These are phyloP conservation scores for Hortaea sp. DNA, from an alignment of 2,329 filamentous ascomycete species.

Conservation along the genomic window DNA sequence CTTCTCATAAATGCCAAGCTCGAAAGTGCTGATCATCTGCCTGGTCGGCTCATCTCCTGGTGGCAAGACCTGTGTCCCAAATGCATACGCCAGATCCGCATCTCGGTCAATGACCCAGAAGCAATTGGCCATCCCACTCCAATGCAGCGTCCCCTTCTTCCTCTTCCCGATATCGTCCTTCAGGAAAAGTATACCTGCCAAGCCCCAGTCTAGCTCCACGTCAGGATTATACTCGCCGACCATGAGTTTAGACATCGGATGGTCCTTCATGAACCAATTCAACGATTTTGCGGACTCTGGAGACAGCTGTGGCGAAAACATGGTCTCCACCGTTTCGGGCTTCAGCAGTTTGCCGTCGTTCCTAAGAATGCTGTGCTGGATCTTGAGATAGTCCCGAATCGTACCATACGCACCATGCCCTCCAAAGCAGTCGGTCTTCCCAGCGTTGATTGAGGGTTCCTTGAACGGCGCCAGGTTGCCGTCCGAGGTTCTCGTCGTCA, in stretches of 20 bases:
- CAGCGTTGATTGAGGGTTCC: slow-evolving; percentile 13
- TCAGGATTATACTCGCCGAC: slow-evolving; percentile 24
- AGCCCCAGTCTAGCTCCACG: slow-evolving; percentile 27
- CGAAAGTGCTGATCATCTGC: slow-evolving; percentile 27
- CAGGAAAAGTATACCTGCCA: slow-evolving; percentile 35
- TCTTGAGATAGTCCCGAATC: slow-evolving; percentile 33
- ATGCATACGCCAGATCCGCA: slow-evolving; percentile 32
- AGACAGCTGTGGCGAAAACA: slow-evolving; percentile 41
- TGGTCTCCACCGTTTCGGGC: slow-evolving; percentile 29
- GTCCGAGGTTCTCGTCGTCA: slow-evolving; percentile 12
- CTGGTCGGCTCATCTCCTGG: slow-evolving; percentile 30
- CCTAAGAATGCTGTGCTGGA: slow-evolving; percentile 38
- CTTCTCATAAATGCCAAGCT: slow-evolving; percentile 30
- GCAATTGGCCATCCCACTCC: slow-evolving; percentile 39
- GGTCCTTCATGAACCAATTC: slow-evolving; percentile 17
- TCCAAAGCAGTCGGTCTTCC: slow-evolving; percentile 23
- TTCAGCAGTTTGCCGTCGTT: slow-evolving; percentile 42
- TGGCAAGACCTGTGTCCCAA: slow-evolving; percentile 35
- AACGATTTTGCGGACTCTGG: slow-evolving; percentile 14
- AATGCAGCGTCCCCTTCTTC: slow-evolving; percentile 31
- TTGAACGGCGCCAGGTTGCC: slow-evolving; percentile 12
- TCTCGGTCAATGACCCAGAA: slow-evolving; percentile 35
- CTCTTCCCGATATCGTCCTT: slow-evolving; percentile 29
- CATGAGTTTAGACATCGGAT: slow-evolving; percentile 22
- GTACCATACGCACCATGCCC: slow-evolving; percentile 23